Evolutionary conservation across 164 flowering plant species (phyloP).

Genomic region (Paratinospora sagittata): DNA sequence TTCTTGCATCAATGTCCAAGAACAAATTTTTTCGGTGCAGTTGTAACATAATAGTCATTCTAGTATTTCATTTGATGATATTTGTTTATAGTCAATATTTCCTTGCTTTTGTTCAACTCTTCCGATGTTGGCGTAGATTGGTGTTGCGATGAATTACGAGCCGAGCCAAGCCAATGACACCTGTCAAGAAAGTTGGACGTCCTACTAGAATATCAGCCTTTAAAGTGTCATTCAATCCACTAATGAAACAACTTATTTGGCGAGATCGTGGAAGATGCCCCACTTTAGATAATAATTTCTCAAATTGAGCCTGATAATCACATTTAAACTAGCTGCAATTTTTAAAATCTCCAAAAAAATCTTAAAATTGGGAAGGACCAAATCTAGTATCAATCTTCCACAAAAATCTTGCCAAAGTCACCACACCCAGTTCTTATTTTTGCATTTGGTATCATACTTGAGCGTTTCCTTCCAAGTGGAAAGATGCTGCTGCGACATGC

Average conservation of each 20-base stretch:
- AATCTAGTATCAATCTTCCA: background rate
- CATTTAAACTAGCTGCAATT: background rate
- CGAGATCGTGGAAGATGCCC: background rate
- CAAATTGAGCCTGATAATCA: background rate
- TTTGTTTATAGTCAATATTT: too few relatives aligned
- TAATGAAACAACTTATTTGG: background rate
- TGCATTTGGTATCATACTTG: constrained; percentile 5
- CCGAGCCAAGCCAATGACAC: background rate
- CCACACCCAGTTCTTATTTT: background rate
- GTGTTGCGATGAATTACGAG: background rate
- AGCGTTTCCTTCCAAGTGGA: constrained; percentile 7
- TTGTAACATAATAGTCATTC: background rate
- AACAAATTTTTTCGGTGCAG: constrained; percentile 5
- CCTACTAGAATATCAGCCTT: background rate
- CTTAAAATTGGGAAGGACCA: background rate
- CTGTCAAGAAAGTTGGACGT: background rate
- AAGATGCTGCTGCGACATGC: background rate
- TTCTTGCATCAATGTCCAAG: constrained; percentile 5
- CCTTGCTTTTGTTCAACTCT: background rate
- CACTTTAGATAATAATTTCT: too few relatives aligned
- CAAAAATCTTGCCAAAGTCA: background rate
- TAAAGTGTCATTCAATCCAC: background rate
- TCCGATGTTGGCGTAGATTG: background rate
- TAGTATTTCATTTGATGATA: background rate
- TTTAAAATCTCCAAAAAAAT: background rate